These are phyloP conservation scores for Corymbia calophylla DNA, from an alignment of 441 rosid species.

Conservation along the genomic window DNA sequence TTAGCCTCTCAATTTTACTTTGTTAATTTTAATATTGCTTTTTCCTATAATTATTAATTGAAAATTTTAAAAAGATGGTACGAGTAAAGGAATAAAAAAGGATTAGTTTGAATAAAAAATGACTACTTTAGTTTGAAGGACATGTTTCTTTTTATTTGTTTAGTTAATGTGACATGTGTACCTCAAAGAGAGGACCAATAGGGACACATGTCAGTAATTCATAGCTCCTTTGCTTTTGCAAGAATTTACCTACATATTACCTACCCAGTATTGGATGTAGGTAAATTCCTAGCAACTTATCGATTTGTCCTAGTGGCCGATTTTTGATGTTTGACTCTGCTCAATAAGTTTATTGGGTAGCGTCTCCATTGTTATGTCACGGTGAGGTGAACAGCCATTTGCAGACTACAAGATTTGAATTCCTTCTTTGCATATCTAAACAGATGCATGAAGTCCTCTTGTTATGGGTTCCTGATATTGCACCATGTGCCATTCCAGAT, in stretches of 20 bases:
- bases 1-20: neutral
- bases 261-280: neutral
- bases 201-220: neutral
- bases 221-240: neutral
- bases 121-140: neutral
- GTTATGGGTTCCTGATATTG: neutral
- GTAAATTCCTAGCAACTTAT: neutral
- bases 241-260: neutral
- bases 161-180: neutral
- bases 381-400: neutral
- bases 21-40: neutral
- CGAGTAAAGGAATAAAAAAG: neutral
- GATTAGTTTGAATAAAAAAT: too few relatives aligned
- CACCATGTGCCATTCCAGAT: neutral
- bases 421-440: neutral
- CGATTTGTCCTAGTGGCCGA: neutral
- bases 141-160: neutral
- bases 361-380: neutral
- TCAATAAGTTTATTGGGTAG: neutral
- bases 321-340: neutral
- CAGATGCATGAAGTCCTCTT: neutral
- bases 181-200: neutral
- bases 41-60: too few relatives aligned
- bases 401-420: neutral
- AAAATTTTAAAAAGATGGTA: neutral